phyloP scores from a whole-genome alignment of 1,139 yeast genomes.

The Yamadazyma triangularis region DNA sequence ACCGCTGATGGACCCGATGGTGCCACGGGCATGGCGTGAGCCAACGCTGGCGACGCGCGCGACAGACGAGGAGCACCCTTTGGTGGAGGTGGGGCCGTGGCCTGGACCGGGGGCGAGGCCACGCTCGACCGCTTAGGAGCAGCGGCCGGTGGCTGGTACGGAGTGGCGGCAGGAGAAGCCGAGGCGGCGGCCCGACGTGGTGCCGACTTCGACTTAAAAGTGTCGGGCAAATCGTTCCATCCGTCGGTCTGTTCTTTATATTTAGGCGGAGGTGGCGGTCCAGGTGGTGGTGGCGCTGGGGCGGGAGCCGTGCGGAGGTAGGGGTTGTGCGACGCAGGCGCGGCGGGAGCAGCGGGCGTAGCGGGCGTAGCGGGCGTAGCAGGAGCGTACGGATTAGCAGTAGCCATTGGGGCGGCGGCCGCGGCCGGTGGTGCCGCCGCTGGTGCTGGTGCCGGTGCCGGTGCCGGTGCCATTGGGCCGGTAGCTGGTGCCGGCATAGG shows the following conservation, averaged over 20 bases:
- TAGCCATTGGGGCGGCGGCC: too few species aligned
- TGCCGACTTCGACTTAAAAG: slow-evolving; percentile 46
- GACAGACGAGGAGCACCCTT: slow-evolving; percentile 30
- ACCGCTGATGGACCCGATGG: too few species aligned
- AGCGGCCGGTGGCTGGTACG: slow-evolving; percentile 21
- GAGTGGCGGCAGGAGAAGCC: slow-evolving; percentile 23
- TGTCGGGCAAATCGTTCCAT: slow-evolving; percentile 91
- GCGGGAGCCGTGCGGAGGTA: slow-evolving; percentile 11
- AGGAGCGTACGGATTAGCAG: slow-evolving; percentile 2
- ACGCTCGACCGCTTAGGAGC: slow-evolving; percentile 11
- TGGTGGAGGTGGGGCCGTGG: slow-evolving; percentile 15
- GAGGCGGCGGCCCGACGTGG: slow-evolving; percentile 52
- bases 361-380: slow-evolving; percentile 11
- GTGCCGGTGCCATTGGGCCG: too few species aligned
- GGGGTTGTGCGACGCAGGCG: slow-evolving; percentile 13
- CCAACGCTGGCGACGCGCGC: too few species aligned
- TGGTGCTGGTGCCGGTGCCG: too few species aligned
- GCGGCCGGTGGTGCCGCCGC: too few species aligned
- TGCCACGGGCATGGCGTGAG: too few species aligned
- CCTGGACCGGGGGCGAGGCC: slow-evolving; percentile 11
- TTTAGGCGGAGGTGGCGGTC: slow-evolving; percentile 33
- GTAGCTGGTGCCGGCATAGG: too few species aligned
- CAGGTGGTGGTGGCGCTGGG: slow-evolving; percentile 21
- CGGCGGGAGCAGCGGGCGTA: slow-evolving; percentile 7
- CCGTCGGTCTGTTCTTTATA: slow-evolving; percentile 69